Evolutionary conservation across 75 land plant genomes (phyloP).

Genomic region (Pinus taeda): DNA sequence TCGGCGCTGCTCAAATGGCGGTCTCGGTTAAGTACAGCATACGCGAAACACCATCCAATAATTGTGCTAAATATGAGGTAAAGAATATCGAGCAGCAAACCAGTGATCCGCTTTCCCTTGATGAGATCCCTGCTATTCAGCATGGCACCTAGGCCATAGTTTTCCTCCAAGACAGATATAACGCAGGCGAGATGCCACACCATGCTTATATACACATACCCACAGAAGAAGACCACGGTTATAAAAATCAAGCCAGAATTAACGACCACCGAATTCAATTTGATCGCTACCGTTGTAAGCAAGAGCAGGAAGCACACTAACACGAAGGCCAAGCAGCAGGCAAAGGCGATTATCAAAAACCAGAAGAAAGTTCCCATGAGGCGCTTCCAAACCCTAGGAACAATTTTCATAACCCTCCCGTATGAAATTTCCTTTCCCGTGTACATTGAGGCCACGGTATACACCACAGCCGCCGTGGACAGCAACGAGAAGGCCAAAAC

Average conservation of each 20-base stretch:
- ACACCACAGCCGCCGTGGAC: constrained; percentile 38
- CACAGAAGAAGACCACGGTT: too few species aligned
- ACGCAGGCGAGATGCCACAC: constrained; percentile 84
- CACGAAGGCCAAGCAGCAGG: constrained; percentile 19
- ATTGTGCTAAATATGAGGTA: constrained; percentile 1
- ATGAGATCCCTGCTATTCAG: constrained; percentile 53
- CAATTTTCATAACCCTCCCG: constrained; percentile 23
- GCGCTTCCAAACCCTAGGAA: constrained; percentile 51
- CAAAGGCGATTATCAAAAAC: constrained; percentile 8
- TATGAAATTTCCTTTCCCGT: constrained; percentile 13
- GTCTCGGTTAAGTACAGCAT: constrained; percentile 22
- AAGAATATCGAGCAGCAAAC: constrained; percentile 26
- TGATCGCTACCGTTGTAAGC: too few species aligned
- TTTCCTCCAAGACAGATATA: constrained; percentile 81
- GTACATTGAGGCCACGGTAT: constrained; percentile 38
- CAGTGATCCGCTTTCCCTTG: constrained; percentile 51
- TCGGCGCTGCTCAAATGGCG: not conserved
- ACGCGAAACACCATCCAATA: constrained; percentile 1
- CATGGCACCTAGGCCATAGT: constrained; percentile 59
- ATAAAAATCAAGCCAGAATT: too few species aligned
- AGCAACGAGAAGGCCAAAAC: constrained; percentile 4
- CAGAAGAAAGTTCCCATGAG: constrained; percentile 36
- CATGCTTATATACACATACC: constrained; percentile 33
- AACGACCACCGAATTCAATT: too few species aligned
- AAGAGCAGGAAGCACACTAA: constrained; percentile 6